phyloP scores from a whole-genome alignment of 768 basidiomycete species.

The Agaricus blazei region DNA sequence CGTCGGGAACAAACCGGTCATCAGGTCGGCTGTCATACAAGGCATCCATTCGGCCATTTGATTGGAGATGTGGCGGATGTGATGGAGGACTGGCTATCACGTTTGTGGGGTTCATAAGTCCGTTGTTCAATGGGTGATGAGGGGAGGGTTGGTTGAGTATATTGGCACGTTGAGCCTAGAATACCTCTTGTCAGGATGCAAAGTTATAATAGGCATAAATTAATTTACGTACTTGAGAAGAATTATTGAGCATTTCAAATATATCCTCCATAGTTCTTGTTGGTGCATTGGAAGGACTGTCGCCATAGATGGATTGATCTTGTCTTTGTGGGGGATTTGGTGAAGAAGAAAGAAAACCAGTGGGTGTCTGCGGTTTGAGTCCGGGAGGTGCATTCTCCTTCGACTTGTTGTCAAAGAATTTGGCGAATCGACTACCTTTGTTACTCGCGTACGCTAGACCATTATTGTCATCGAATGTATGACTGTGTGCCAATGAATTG shows the following conservation, averaged over 20 bases:
- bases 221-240: slow-evolving; percentile 54
- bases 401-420: slow-evolving; percentile 78
- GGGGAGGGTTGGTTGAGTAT: slow-evolving; percentile 20
- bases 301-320: slow-evolving; percentile 34
- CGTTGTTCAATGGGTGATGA: slow-evolving; percentile 14
- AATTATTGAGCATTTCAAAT: slow-evolving; percentile 75
- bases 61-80: slow-evolving; percentile 37
- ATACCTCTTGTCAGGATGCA: slow-evolving; percentile 1
- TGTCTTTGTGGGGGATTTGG: slow-evolving; percentile 42
- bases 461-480: background rate
- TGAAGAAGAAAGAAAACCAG: slow-evolving; percentile 39
- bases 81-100: slow-evolving; percentile 8
- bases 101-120: slow-evolving; percentile 30
- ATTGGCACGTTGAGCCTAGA: slow-evolving; percentile 26
- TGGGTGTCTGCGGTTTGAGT: slow-evolving; percentile 32
- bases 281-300: slow-evolving; percentile 29
- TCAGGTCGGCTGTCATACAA: slow-evolving; percentile 72
- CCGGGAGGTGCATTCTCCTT: slow-evolving; percentile 33
- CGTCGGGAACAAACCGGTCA: slow-evolving; percentile 79
- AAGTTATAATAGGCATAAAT: background rate
- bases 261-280: slow-evolving; percentile 70
- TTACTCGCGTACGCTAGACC: slow-evolving; percentile 37
- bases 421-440: slow-evolving; percentile 82
- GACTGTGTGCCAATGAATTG: background rate
- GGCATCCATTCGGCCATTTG: slow-evolving; percentile 53